Base-by-base conservation (phyloP, 1,284 basidiomycete genomes). In the Mycena sp. region DNA sequence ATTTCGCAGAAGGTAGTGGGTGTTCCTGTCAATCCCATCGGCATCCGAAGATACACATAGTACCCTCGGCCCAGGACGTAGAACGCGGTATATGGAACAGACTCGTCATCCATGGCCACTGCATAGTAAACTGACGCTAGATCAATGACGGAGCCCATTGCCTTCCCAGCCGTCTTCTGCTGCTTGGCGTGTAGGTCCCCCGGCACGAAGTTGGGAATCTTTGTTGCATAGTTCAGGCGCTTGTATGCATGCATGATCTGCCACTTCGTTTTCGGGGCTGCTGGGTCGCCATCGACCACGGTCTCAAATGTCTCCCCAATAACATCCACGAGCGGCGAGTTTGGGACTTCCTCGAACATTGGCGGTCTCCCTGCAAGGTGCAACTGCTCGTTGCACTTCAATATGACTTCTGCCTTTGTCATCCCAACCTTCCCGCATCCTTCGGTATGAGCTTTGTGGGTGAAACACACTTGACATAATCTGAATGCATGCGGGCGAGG, bases 21-120 rank as follows among this genome's bases (percentile, higher is more conserved):
- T 9, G 75, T 77, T 1, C 80, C 80, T 14, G 80, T 81, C 2
- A 80, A 61, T 0, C 80, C 77, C 58, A 81, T 79, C 1, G 78
- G 80, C 78, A 82, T 79, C 1, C 72, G 58, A 1, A 61, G 45
- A 65, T 78, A 80, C 45, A n/a, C n/a, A n/a, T n/a, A n/a, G n/a
- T n/a, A n/a, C n/a, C n/a, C n/a, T n/a, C n/a, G n/a, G n/a, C n/a
- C n/a, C n/a, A n/a, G n/a, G n/a, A n/a, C n/a, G n/a, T n/a, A n/a
- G n/a, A n/a, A n/a, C n/a, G n/a, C n/a, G 0, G 74, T 71, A 52
- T 79, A 82, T 16, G 74, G 76, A 29, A 70, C 64, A 5, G 69
- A 69, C 3, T 76, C 73, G 25, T 66, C 48, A 6, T 60, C 68
- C 0, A 80, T 61, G 7, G 61, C 60, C 17, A 73, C 2, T 21